Evolutionary conservation across 2,329 filamentous ascomycete genomes (phyloP).

Genomic region (Fusarium virguliforme): DNA sequence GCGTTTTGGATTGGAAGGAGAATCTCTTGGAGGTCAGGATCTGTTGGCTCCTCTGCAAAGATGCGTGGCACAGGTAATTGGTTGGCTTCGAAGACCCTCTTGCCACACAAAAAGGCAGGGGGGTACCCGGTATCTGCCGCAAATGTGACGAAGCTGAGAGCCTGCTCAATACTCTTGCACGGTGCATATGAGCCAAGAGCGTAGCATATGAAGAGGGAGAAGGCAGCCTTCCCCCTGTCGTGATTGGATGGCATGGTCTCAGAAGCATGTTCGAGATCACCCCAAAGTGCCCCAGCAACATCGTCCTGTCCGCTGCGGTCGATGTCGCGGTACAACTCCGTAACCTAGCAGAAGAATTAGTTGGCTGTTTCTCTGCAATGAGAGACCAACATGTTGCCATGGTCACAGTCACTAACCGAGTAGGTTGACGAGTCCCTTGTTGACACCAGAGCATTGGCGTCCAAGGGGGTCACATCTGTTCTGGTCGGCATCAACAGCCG

Average conservation of each 20-base stretch:
- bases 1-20: not conserved
- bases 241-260: not conserved
- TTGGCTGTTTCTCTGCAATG: not conserved
- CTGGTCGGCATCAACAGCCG: not conserved
- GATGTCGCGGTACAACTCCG: not conserved
- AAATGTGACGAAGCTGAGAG: not conserved
- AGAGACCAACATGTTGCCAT: not conserved
- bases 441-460: not conserved
- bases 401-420: not conserved
- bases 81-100: not conserved
- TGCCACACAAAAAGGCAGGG: not conserved
- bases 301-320: not conserved
- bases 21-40: not conserved
- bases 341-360: not conserved
- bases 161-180: not conserved
- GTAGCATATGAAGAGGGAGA: not conserved
- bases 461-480: not conserved
- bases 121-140: not conserved
- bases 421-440: not conserved
- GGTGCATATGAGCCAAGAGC: not conserved
- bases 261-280: not conserved
- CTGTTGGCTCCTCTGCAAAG: not conserved
- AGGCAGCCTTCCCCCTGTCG: not conserved
- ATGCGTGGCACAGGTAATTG: not conserved
- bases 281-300: not conserved